Evolutionary conservation across 352 stramenopile genomes (phyloP).

Genomic region (Pythium phragmiticola): DNA sequence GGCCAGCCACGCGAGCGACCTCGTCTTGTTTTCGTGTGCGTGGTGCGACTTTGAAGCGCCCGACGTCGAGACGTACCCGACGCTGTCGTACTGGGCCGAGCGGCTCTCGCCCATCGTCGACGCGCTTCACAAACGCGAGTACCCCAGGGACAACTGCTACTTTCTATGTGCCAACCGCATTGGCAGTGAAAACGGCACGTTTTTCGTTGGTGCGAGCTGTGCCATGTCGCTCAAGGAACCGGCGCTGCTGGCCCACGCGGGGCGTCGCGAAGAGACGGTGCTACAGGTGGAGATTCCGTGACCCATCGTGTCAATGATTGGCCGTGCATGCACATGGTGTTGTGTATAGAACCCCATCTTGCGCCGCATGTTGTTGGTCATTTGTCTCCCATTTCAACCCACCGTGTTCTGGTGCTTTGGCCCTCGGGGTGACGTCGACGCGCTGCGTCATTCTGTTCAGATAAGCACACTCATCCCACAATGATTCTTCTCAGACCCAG

Average conservation of each 20-base stretch:
- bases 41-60: slow-evolving; percentile 77
- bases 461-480: background rate
- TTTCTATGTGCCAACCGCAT: slow-evolving; percentile 82
- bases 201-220: slow-evolving; percentile 81
- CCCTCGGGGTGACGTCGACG: background rate
- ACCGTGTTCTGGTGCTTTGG: slow-evolving; percentile 10
- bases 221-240: slow-evolving; percentile 64
- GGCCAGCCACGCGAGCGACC: slow-evolving; percentile 47
- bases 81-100: slow-evolving; percentile 73
- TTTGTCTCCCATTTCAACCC: background rate
- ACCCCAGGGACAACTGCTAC: slow-evolving; percentile 54
- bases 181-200: slow-evolving; percentile 71
- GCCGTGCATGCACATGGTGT: background rate
- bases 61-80: slow-evolving; percentile 42
- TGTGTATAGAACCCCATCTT: background rate
- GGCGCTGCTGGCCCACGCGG: slow-evolving; percentile 43
- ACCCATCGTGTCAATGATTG: background rate
- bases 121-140: slow-evolving; percentile 34
- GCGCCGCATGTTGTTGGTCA: background rate
- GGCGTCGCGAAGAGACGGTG: slow-evolving; percentile 54
- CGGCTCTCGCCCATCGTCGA: slow-evolving; percentile 61
- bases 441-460: slow-evolving; percentile 6
- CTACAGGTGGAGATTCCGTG: slow-evolving; percentile 53
- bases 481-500: background rate
- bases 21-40: slow-evolving; percentile 80